Evolutionary conservation across 2,329 filamentous ascomycete genomes (phyloP).

Genomic region (Paradendryphiella salina): DNA sequence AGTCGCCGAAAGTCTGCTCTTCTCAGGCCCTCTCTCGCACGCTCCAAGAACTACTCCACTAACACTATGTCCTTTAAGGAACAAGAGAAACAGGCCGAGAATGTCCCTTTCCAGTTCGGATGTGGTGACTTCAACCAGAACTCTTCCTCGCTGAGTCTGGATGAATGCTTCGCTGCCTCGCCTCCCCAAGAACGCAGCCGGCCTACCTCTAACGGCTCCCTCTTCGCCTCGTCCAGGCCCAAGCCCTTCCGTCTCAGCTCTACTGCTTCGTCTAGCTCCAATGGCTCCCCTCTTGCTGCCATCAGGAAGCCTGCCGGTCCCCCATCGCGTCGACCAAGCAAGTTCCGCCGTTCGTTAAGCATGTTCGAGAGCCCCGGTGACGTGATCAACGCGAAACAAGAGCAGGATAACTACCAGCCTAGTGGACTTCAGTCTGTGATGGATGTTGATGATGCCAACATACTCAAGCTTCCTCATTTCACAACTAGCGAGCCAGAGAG

Average conservation of each 20-base stretch:
- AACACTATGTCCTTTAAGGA: slow-evolving; percentile 64
- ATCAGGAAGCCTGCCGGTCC: slow-evolving; percentile 65
- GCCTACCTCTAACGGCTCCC: slow-evolving; percentile 56
- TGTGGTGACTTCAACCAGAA: slow-evolving; percentile 53
- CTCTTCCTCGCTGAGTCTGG: slow-evolving; percentile 68
- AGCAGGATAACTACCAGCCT: slow-evolving; percentile 64
- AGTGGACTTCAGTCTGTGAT: slow-evolving; percentile 72
- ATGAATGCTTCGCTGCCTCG: slow-evolving; percentile 80
- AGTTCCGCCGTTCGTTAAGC: slow-evolving; percentile 88
- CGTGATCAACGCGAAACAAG: slow-evolving; percentile 70
- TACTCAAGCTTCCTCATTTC: slow-evolving; percentile 81
- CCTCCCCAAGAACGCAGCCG: slow-evolving; percentile 69
- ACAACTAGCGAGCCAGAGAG: slow-evolving; percentile 80
- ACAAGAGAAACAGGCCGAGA: slow-evolving; percentile 52
- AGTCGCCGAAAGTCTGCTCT: slow-evolving; percentile 53
- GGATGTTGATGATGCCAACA: slow-evolving; percentile 77
- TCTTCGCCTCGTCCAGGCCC: slow-evolving; percentile 61
- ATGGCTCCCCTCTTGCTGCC: slow-evolving; percentile 72
- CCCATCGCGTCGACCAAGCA: slow-evolving; percentile 70
- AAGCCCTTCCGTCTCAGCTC: slow-evolving; percentile 67
- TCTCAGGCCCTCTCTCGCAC: slow-evolving; percentile 72
- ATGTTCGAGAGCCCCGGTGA: slow-evolving; percentile 96
- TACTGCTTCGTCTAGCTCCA: slow-evolving; percentile 59
- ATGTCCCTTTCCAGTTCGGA: slow-evolving; percentile 68
- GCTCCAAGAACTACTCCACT: slow-evolving; percentile 74